Base-by-base conservation (phyloP, 331 rosid species). In the Acacia pycnantha region DNA sequence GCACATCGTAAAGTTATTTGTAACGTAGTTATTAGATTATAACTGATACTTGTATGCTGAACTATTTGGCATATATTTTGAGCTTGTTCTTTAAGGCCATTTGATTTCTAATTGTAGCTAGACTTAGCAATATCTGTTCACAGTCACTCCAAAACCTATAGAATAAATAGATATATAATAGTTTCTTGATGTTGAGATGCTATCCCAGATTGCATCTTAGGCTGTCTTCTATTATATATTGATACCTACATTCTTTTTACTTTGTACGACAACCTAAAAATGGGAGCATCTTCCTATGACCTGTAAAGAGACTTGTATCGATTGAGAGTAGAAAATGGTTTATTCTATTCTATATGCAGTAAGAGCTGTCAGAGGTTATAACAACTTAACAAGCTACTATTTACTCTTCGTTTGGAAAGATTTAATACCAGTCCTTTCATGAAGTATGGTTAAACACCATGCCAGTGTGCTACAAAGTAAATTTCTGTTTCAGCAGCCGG, bases 321-420 rank as follows among this genome's bases (percentile, higher is more conserved):
- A 53, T 19, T 19, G 2, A 69, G 68, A 9, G 9, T 70, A 44
- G 41, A 61, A 11, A n/a, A 46, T 72, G 22, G 37, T 73, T 74
- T 31, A 66, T 50, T 69, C 37, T 59, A 51, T 67, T 33, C 35
- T 33, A 33, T 33, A 29, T 75, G 26, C 68, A 44, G 16, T 14
- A 44, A 35, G 22, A 68, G n/a, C 78, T 8, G n/a, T 74, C 41
- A 46, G 41, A 82, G 8, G 40, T 13, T 8, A 24, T 68, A 22
- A 75, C 50, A 18, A 3, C 64, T 56, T 56, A 56, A 9, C 27
- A 53, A 37, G 48, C 18, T 43, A 62, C 37, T 33, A 33, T n/a
- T 51, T 21, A 62, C 46, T 12, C 61, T 61, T n/a, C n/a, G 56
- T 35, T 84, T 58, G 79, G 64, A 24, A 89, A 87, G 90, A 73